Conservation (phyloP, 1,284 basidiomycete species). For the Caloboletus inedulis region DNA sequence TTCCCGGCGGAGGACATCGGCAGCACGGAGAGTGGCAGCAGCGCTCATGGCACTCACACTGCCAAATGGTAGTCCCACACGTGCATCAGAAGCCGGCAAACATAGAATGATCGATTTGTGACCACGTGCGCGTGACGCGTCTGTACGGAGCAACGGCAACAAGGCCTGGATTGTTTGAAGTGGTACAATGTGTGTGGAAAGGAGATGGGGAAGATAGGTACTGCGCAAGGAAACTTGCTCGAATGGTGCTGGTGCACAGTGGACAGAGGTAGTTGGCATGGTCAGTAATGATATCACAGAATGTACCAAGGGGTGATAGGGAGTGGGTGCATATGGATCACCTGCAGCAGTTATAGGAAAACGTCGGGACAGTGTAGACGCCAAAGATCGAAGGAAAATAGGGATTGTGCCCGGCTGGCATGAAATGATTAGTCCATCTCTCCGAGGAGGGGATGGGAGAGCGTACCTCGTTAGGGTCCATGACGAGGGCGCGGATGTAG, state of each 20-base stretch:
- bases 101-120: constrained; percentile 68
- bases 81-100: constrained; percentile 63
- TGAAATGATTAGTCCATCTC: constrained; percentile 7
- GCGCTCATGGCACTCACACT: constrained; percentile 63
- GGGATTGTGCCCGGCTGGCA: constrained; percentile 63
- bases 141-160: constrained; percentile 66
- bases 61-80: constrained; percentile 69
- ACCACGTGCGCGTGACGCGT: constrained; percentile 48
- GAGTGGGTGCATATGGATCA: constrained; percentile 68
- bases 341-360: constrained; percentile 76
- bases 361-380: constrained; percentile 72
- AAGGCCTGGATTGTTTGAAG: constrained; percentile 73
- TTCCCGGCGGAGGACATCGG: constrained; percentile 71
- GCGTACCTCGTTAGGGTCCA: constrained; percentile 69
- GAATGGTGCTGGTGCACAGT: constrained; percentile 52
- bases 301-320: constrained; percentile 62
- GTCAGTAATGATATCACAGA: constrained; percentile 70
- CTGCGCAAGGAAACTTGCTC: constrained; percentile 65
- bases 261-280: constrained; percentile 40
- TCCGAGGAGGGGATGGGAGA: background rate
- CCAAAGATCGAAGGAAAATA: constrained; percentile 72
- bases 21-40: constrained; percentile 62
- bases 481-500: constrained; percentile 72
- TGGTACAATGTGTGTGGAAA: constrained; percentile 69
- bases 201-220: constrained; percentile 65